Base-by-base conservation (phyloP, 305 asterid genomes). In the Solanum chacoense region DNA sequence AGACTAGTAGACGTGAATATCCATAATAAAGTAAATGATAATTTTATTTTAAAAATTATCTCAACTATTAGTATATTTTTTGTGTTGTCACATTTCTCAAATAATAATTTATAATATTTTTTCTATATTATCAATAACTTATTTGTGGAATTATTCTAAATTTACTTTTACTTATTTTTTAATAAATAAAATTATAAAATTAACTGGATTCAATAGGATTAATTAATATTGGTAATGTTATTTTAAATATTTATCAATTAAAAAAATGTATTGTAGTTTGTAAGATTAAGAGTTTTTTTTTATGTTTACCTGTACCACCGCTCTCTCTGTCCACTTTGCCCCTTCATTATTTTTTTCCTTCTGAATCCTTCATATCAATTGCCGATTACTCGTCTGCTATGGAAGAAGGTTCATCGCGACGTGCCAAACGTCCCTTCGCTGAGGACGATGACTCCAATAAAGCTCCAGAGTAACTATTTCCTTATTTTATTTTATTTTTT, bases 391-490 rank as follows among this genome's bases (percentile, higher is more conserved):
- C 38, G 71, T 50, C 73, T 8, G 87, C 87, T 8, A 83, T 83
- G 87, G 89, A 87, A 74, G 89, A 73, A 73, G 84, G 85, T 28
- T 36, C 89, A 1, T 73, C 84, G 36, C 50, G 84, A 74, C 71
- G 85, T 29, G 38, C 28, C 50, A 87, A 87, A 42, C 89, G 89
- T 31, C 40, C 89, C 12, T 87, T 87, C 31, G 29, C n/a, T 38
- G 89, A 87, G 3, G 89, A 87, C 2, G 89, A 87, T 28, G 89
- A 50, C 77, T 87, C 89, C 29, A 37, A 34, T n/a, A 87, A 87
- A 50, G 6, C 89, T 63, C 84, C 89, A 18, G 63, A 31, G 89
- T 87, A 87, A 87, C 84, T 87, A 9, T 31, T 38, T 40, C 24
- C 50, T 12, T 55, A 0, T 35, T 22, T 76, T 5, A 0, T 2